A percentile compares a stretch with the other conserved stretches of the same genome.
Evolutionary conservation across 352 stramenopile species (phyloP).

Genomic region (Globisporangium apiculatum): DNA sequence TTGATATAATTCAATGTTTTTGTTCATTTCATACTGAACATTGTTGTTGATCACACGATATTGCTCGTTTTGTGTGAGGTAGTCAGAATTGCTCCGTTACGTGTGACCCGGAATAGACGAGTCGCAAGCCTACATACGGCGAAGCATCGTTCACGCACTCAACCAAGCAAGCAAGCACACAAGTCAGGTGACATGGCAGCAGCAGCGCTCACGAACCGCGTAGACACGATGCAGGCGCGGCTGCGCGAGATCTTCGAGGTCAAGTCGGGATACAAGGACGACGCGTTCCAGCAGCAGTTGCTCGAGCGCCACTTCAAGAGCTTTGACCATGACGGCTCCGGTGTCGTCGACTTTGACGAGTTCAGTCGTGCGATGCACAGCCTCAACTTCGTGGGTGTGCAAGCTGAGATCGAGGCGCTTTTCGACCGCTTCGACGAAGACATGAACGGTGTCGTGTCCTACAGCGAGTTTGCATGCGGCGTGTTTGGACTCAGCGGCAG

Average conservation of each 20-base stretch:
- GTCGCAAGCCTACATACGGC: too few relatives aligned
- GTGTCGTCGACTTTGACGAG: conserved; percentile 82
- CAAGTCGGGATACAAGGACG: conserved; percentile 67
- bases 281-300: conserved; percentile 35
- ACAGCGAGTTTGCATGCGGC: conserved; percentile 55
- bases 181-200: background rate
- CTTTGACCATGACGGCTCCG: conserved; percentile 71
- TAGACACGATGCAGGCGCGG: conserved; percentile 48
- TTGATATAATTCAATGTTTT: too few relatives aligned
- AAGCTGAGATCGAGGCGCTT: conserved; percentile 75
- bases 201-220: conserved; percentile 17
- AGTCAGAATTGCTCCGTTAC: too few relatives aligned
- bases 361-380: conserved; percentile 80
- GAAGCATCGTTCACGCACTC: too few relatives aligned
- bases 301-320: conserved; percentile 64
- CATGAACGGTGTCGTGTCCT: conserved; percentile 68
- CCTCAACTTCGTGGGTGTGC: conserved; percentile 87
- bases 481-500: conserved; percentile 29
- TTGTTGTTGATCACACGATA: too few relatives aligned
- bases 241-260: conserved; percentile 60
- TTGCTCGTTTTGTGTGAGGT: too few relatives aligned
- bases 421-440: conserved; percentile 89
- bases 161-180: too few relatives aligned
- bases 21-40: too few relatives aligned
- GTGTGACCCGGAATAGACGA: background rate